phyloP scores from a whole-genome alignment of 2,329 filamentous ascomycete species.

The Teratosphaeriaceae sp. region DNA sequence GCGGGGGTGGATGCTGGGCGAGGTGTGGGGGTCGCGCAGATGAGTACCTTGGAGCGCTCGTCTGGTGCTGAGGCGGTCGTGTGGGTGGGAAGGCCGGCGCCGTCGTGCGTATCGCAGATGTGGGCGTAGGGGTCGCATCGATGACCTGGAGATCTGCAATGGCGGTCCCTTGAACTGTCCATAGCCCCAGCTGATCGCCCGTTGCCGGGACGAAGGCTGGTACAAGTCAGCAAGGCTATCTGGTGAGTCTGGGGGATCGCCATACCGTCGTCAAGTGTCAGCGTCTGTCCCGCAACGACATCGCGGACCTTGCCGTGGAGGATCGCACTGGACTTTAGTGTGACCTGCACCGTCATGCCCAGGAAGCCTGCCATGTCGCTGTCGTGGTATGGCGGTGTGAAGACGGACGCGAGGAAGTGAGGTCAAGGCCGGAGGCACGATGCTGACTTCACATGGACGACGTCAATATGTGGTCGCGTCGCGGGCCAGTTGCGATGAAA shows the following conservation, averaged over 20 bases:
- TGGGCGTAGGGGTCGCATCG: conserved; percentile 12
- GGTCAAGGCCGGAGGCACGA: no score
- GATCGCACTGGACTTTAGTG: conserved; percentile 59
- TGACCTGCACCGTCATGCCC: conserved; percentile 69
- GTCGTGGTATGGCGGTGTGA: not conserved
- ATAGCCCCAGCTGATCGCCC: conserved; percentile 46
- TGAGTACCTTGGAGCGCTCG: not conserved
- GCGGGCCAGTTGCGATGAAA: no score
- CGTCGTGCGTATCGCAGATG: conserved; percentile 1
- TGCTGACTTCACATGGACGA: no score
- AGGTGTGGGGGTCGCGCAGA: not conserved
- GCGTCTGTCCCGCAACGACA: conserved; percentile 57
- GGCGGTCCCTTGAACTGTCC: conserved; percentile 50
- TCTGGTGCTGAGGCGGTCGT: conserved; percentile 7
- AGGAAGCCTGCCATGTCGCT: conserved; percentile 61
- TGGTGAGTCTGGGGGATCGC: conserved; percentile 1
- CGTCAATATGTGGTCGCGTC: no score
- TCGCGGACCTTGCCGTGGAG: conserved; percentile 65
- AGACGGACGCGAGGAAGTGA: not conserved
- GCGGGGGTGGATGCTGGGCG: conserved; percentile 1
- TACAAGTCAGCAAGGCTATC: conserved; percentile 21
- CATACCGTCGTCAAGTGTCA: conserved; percentile 67
- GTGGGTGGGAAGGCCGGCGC: not conserved
- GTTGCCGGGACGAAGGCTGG: conserved; percentile 49
- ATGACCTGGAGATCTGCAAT: conserved; percentile 54